Conservation (phyloP, 352 stramenopile genomes). For the Globisporangium camurandrum region DNA sequence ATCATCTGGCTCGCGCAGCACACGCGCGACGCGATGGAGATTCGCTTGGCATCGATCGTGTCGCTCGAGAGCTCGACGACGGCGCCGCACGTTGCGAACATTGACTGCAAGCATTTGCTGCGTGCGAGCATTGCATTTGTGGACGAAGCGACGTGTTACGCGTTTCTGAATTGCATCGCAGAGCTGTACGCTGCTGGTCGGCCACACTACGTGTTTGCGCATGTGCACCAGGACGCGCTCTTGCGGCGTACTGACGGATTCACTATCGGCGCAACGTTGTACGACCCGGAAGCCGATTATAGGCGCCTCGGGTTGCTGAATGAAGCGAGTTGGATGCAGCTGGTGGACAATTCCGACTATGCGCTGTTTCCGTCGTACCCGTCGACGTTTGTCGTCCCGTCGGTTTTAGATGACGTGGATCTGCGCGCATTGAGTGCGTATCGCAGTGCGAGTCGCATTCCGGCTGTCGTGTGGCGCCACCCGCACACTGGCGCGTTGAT, state of each 20-base stretch:
- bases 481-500: constrained; percentile 88
- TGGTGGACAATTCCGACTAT: constrained; percentile 86
- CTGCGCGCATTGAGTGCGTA: constrained; percentile 85
- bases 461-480: constrained; percentile 90
- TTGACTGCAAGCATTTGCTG: constrained; percentile 79
- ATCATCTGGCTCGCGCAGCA: constrained; percentile 81
- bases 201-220: constrained; percentile 66
- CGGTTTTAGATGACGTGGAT: constrained; percentile 88
- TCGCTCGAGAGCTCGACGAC: constrained; percentile 75
- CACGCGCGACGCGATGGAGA: constrained; percentile 75
- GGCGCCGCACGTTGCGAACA: constrained; percentile 73
- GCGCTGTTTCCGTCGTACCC: constrained; percentile 93
- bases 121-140: constrained; percentile 79
- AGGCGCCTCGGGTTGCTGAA: constrained; percentile 68
- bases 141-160: constrained; percentile 67
- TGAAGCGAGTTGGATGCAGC: constrained; percentile 72
- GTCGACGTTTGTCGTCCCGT: constrained; percentile 88
- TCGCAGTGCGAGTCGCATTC: constrained; percentile 91
- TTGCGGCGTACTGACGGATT: constrained; percentile 40
- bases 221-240: constrained; percentile 66
- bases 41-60: constrained; percentile 70
- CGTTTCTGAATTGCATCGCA: constrained; percentile 69
- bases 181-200: constrained; percentile 56
- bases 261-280: too few species aligned
- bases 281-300: constrained; percentile 77